Percentiles rank a stretch among this genome's conserved stretches.
Conservation (phyloP, 441 rosid species). For the Capsella rubella region DNA sequence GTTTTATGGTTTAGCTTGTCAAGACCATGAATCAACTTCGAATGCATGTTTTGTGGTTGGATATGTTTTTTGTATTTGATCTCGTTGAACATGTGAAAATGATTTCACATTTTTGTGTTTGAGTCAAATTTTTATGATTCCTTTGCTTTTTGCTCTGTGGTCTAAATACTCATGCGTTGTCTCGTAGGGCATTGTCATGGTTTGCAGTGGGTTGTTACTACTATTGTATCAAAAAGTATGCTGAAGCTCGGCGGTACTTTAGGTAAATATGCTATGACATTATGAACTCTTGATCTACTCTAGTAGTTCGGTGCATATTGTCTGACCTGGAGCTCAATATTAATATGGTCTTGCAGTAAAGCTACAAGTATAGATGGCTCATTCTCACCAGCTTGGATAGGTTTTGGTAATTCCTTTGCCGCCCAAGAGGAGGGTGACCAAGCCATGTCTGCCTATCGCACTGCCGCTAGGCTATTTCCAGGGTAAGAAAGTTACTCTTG, state of each 20-base stretch:
- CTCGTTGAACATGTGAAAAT: neutral
- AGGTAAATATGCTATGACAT: slow-evolving; percentile 53
- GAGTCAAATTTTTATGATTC: slow-evolving; percentile 20
- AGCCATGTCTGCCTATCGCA: slow-evolving; percentile 96
- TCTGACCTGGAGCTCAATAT: slow-evolving; percentile 26
- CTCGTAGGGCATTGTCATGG: slow-evolving; percentile 93
- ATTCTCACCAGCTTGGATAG: slow-evolving; percentile 93
- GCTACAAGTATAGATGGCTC: slow-evolving; percentile 84
- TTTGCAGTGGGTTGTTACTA: slow-evolving; percentile 99
- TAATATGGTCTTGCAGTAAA: slow-evolving; percentile 64
- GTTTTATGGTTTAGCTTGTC: slow-evolving; percentile 20
- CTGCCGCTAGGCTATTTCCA: slow-evolving; percentile 94
- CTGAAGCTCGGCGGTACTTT: slow-evolving; percentile 85
- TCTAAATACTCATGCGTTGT: slow-evolving; percentile 31
- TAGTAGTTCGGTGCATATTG: slow-evolving; percentile 15
- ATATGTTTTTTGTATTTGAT: slow-evolving; percentile 1
- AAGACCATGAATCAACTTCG: neutral
- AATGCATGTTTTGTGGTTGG: slow-evolving; percentile 13
- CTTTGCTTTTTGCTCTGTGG: slow-evolving; percentile 26
- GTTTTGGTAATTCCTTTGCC: slow-evolving; percentile 90
- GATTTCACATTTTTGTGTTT: slow-evolving; percentile 6
- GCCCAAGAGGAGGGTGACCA: slow-evolving; percentile 96
- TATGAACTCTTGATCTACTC: slow-evolving; percentile 24
- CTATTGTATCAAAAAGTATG: slow-evolving; percentile 89
- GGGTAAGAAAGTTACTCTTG: slow-evolving; percentile 59